phyloP scores from a whole-genome alignment of 2,329 filamentous ascomycete genomes.

The Pseudogymnoascus sp. region DNA sequence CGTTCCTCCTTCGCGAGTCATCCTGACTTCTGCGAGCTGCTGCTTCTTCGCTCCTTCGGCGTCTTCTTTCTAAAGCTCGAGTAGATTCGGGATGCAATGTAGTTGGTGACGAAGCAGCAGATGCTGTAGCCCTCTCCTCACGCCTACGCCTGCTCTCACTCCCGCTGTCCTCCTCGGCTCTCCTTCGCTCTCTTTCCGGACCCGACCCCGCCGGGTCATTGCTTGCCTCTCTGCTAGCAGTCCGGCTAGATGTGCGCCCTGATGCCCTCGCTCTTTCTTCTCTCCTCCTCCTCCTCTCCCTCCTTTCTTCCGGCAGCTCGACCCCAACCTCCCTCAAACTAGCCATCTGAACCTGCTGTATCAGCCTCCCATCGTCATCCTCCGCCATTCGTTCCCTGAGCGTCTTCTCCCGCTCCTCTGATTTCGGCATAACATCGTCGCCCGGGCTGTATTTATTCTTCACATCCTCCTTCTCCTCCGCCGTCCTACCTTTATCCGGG shows the following conservation, averaged over 20 bases:
- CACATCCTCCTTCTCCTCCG: slow-evolving; percentile 69
- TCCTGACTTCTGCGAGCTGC: slow-evolving; percentile 22
- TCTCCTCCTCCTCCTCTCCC: slow-evolving; percentile 25
- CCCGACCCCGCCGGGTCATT: slow-evolving; percentile 20
- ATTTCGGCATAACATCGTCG: slow-evolving; percentile 66
- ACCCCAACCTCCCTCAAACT: slow-evolving; percentile 63
- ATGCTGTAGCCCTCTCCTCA: slow-evolving; percentile 14
- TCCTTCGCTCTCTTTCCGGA: slow-evolving; percentile 14
- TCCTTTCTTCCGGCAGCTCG: slow-evolving; percentile 24
- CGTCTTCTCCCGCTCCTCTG: slow-evolving; percentile 44
- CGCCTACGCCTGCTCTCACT: slow-evolving; percentile 24
- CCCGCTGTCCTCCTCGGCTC: slow-evolving; percentile 6
- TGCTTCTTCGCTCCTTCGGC: slow-evolving; percentile 19
- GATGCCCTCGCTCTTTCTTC: slow-evolving; percentile 21
- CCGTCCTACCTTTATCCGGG: slow-evolving; percentile 62
- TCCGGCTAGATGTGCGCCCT: slow-evolving; percentile 28
- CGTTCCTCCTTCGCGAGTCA: slow-evolving; percentile 21
- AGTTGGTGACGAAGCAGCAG: slow-evolving; percentile 2
- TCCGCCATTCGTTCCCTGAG: slow-evolving; percentile 47
- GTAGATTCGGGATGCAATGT: slow-evolving; percentile 26
- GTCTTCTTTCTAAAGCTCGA: slow-evolving; percentile 21
- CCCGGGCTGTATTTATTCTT: slow-evolving; percentile 69
- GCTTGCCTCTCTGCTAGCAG: slow-evolving; percentile 24
- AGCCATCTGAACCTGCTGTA: slow-evolving; percentile 64
- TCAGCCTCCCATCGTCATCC: slow-evolving; percentile 58